Evolutionary conservation across 257 asterid species (phyloP), one percentile per base, ranked within the genome.

Genomic region (Thymus quinquecostatus): DNA sequence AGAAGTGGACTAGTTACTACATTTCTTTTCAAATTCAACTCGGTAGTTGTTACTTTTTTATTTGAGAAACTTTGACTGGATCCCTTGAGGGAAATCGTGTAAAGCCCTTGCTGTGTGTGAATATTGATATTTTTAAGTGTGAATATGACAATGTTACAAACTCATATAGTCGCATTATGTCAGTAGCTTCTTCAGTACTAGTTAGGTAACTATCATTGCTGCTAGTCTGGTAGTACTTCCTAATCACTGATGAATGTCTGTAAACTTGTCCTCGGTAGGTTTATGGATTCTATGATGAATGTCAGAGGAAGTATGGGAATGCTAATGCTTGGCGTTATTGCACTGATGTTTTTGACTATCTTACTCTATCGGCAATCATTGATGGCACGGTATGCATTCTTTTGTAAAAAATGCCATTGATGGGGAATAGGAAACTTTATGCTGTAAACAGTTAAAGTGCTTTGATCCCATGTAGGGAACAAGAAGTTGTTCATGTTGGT

Each of bases 321-420:
- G 98, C 99, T 60, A 95, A 95, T 79, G 98, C 98, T 44, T 95
- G 99, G 99, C 92, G 99, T 51, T 92, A 95, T 77, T 95, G 99
- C 89, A 95, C 99, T 2, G 99, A 95, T 80, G 99, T 95, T 60
- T 95, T 95, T 81, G 99, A 95, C 87, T 95, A 86, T 79, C 85
- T 95, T 60, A 95, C 97, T 53, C 80, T 95, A 43, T 95, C 99
- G 54, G 99, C 99, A 66, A 95, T 92, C 63, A 89, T 95, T 63
- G 99, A 95, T 72, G 97, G 98, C 78, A 89, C 98, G 75, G 99
- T 95, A 83, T 72, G 86, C 61, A 58, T 64, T 53, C 60, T 56
- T 34, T 60, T 51, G 13, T 73, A 3, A 61, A 29, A 70, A 29
- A 59, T 45, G 65, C 59, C 29, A 38, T 29, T 44, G 9, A 64